Percentiles rank a stretch among this genome's conserved stretches.
Evolutionary conservation across 2,329 filamentous ascomycete genomes (phyloP).

Genomic region (Cladosporium cucumerinum): DNA sequence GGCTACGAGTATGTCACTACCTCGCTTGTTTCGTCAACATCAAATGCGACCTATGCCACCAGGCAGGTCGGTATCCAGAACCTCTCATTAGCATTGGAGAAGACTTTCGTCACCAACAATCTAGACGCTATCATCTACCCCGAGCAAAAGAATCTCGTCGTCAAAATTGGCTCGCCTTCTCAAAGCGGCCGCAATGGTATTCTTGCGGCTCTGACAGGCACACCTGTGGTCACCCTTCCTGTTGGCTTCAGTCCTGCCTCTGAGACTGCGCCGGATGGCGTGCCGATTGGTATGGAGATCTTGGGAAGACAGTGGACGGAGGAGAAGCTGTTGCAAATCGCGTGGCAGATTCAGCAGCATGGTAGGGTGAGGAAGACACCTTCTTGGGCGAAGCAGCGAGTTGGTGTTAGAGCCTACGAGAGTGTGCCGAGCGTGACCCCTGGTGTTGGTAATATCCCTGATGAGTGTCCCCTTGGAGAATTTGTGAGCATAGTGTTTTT

Average conservation of each 20-base stretch:
- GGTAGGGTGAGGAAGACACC: slow-evolving; percentile 48
- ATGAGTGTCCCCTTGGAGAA: slow-evolving; percentile 48
- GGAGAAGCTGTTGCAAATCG: slow-evolving; percentile 52
- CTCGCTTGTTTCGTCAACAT: slow-evolving; percentile 51
- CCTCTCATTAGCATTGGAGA: slow-evolving; percentile 50
- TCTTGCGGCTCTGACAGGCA: slow-evolving; percentile 52
- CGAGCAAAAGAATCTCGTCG: slow-evolving; percentile 62
- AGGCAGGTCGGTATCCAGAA: slow-evolving; percentile 49
- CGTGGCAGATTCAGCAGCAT: slow-evolving; percentile 49
- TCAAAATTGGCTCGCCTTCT: slow-evolving; percentile 53
- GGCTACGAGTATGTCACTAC: slow-evolving; percentile 56
- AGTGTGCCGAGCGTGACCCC: slow-evolving; percentile 47
- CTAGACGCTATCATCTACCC: slow-evolving; percentile 63
- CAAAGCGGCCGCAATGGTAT: slow-evolving; percentile 61
- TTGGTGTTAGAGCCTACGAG: slow-evolving; percentile 41
- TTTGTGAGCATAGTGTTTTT: background rate
- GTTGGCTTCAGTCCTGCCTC: slow-evolving; percentile 51
- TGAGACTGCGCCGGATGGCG: slow-evolving; percentile 51
- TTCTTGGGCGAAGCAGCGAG: slow-evolving; percentile 40
- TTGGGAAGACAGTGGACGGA: slow-evolving; percentile 57
- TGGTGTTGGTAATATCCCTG: slow-evolving; percentile 41
- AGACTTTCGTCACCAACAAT: slow-evolving; percentile 48
- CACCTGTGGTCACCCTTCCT: slow-evolving; percentile 53
- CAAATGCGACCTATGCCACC: slow-evolving; percentile 46
- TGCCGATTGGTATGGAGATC: slow-evolving; percentile 65